Base-by-base conservation (phyloP, 2,329 filamentous ascomycete genomes). In the Cladosporium velox region DNA sequence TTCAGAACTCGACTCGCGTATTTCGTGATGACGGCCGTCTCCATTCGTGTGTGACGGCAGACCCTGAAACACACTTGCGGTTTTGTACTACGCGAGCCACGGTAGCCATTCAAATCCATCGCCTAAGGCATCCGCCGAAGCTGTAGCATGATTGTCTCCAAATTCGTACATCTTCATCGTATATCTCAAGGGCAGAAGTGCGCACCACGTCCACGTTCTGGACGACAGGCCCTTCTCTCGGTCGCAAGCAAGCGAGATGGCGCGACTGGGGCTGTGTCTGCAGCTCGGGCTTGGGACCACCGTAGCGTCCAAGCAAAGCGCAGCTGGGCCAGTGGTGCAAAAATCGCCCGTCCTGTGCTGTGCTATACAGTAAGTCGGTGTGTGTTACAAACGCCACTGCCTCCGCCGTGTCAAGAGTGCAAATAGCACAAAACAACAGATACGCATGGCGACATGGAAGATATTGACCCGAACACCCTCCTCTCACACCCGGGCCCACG, bases 381-480 rank as follows among this genome's bases (percentile, higher is more conserved):
- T 38, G 55, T 41, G 12, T 12, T 35, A 34, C 55, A 35, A 58
- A 58, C 55, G 14, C 21, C 55, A 58, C 55, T 24, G 14, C 21
- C 55, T 34, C 12, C 32, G 55, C 24, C 32, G 30, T 26, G 32
- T 21, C 26, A 18, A 24, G 24, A 8, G 14, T 34, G 41, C 26
- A 18, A 60, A 60, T 60, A 49, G 41, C 58, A 28, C 38, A 51
- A 32, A 60, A 60, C 54, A 58, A 24, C 28, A 24, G 24, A 24
- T 24, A 11, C 58, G 38, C 38, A 49, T 32, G 28, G 58, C 55
- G 55, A 41, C 24, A 64, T 64, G 61, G 61, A 64, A 10, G 61
- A 64, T 34, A 64, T 64, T 24, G 61, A 64, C 21, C 61, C 51
- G n/a, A 47, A 35, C 12, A 55, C 51, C 35, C 34, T 64, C 24